Conservation (phyloP, 2,329 filamentous ascomycete genomes). For the Trichophyton simii region DNA sequence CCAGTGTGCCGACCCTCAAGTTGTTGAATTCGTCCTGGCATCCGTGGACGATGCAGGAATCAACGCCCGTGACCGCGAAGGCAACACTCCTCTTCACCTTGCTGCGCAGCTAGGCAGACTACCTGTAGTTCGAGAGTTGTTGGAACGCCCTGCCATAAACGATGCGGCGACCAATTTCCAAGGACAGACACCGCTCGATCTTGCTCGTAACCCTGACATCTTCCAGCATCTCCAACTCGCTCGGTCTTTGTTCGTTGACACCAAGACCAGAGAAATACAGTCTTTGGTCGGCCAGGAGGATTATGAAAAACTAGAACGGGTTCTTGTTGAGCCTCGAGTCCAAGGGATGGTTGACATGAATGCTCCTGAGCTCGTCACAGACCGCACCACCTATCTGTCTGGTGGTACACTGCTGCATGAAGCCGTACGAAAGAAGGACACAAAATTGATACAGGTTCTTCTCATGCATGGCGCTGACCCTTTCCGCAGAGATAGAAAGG, state of each 20-base stretch:
- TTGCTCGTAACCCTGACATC: conserved; percentile 84
- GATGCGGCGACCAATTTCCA: conserved; percentile 76
- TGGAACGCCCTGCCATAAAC: conserved; percentile 74
- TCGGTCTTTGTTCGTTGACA: conserved; percentile 77
- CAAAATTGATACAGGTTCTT: conserved; percentile 75
- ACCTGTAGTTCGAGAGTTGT: conserved; percentile 66
- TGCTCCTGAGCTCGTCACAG: conserved; percentile 73
- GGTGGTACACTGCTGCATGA: conserved; percentile 93
- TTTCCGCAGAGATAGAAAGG: conserved; percentile 86
- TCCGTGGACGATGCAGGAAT: conserved; percentile 61
- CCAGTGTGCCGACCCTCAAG: conserved; percentile 82
- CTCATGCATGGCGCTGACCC: conserved; percentile 91
- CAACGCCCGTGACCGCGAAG: conserved; percentile 83
- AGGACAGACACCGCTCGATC: conserved; percentile 73
- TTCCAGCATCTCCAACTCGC: conserved; percentile 90
- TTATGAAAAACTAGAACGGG: conserved; percentile 63
- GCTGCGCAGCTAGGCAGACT: conserved; percentile 71
- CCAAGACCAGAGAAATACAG: conserved; percentile 73
- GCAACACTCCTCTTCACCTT: conserved; percentile 84
- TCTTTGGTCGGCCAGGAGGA: conserved; percentile 58
- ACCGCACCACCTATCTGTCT: conserved; percentile 60
- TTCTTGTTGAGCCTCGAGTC: conserved; percentile 73
- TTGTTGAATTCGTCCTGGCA: conserved; percentile 89
- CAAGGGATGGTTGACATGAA: conserved; percentile 87
- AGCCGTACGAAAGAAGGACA: conserved; percentile 76